phyloP scores from a whole-genome alignment of 441 rosid genomes.

The Macaranga tanarius region DNA sequence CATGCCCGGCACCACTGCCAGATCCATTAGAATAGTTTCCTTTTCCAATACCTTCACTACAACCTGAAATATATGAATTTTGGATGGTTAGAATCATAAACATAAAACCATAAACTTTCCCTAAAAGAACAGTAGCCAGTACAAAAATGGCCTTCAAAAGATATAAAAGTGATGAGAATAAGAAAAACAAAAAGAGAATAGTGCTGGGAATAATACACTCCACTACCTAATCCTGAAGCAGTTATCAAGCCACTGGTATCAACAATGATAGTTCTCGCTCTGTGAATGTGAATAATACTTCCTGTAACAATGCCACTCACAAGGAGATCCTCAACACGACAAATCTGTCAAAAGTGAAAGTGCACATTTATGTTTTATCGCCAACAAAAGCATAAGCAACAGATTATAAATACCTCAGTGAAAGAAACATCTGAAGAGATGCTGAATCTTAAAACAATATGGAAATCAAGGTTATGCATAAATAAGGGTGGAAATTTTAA shows the following conservation, averaged over 20 bases:
- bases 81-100: conserved; percentile 27
- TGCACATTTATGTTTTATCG: conserved; percentile 16
- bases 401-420: background rate
- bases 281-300: conserved; percentile 91
- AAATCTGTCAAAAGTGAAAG: conserved; percentile 53
- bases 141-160: background rate
- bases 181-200: conserved; percentile 5
- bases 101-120: conserved; percentile 14
- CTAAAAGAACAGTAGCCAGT: conserved; percentile 15
- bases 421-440: background rate
- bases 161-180: background rate
- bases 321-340: conserved; percentile 96
- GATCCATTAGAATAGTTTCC: conserved; percentile 89
- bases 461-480: background rate
- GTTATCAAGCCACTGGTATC: conserved; percentile 66
- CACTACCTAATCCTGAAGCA: conserved; percentile 87
- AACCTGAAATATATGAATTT: conserved; percentile 54
- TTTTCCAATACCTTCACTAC: conserved; percentile 84
- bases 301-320: conserved; percentile 85
- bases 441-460: background rate
- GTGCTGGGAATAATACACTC: conserved; percentile 17
- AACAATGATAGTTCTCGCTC: conserved; percentile 81
- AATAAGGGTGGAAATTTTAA: background rate
- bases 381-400: background rate
- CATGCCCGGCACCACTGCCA: conserved; percentile 99